Evolutionary conservation across 768 basidiomycete species (phyloP), one percentile per base, ranked within the genome.

Genomic region (Leccinum barrowsii): DNA sequence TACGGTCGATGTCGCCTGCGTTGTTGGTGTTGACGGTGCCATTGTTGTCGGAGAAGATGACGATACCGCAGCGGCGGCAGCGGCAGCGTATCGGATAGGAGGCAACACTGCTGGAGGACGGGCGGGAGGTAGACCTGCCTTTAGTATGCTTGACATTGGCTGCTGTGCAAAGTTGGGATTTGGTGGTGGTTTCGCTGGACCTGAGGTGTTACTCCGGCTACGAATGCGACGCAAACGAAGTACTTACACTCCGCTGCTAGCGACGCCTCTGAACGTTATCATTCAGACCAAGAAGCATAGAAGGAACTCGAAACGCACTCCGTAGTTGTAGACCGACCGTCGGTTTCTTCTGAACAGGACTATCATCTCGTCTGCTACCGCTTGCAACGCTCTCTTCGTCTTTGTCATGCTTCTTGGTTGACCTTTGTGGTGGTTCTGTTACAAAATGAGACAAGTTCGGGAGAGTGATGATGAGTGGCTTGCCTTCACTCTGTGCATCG

Each of bases 51-150:
- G 65, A 22, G 66, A 58, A 7, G 61, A 48, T 13, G 67, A 64
- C 35, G 71, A 72, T 7, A 73, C 72, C 0, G 66, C 72, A 0
- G 72, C 71, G 0, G 93, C 94, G 2, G 94, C 95, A 0, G 93
- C 94, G n/a, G 92, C 85, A 32, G 96, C 89, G 70, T 97, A 97
- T 52, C 90, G 82, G 68, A 95, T 90, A 12, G 93, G 89, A 47
- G 92, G 89, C 57, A 92, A 72, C 21, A 80, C 71, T 32, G 78
- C 79, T 63, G 82, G 70, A 32, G 68, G 81, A 55, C 79, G 83
- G 59, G 79, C 77, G 63, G 83, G 71, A 21, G 82, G 82, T n/a
- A 91, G 72, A 21, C 85, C 83, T 34, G 84, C 82, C 73, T 94
- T 94, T 63, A 94, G 75, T 63, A 94, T 89, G 58, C 79, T 81